Base-by-base conservation (phyloP, 2,329 filamentous ascomycete species). In the Cordyceps javanica region DNA sequence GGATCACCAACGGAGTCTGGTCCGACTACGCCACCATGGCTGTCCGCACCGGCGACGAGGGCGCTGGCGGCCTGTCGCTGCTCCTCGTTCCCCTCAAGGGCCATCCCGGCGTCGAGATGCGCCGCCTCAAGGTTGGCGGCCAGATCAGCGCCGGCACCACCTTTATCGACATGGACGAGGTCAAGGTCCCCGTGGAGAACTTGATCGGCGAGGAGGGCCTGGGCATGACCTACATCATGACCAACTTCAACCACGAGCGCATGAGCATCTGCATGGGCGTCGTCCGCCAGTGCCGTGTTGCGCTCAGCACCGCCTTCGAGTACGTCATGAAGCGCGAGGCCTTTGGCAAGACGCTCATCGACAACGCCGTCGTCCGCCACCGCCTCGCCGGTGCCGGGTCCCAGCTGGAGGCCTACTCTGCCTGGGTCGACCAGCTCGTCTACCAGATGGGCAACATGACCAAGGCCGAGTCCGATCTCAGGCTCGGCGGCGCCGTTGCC, bases 291-390 rank as follows among this genome's bases (percentile, higher is more conserved):
- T 48, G 57, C 23, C 66, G 70, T 19, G 69, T 70, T 5, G 70
- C 70, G 2, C 65, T 73, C 9, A 60, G 65, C 19, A 58, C 69
- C 14, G 69, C 70, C 1, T 71, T 72, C 36, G 69, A 65, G 57
- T 72, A 73, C 60, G 67, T 70, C 30, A 60, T 72, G 55, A 68
- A 67, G 63, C 68, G 71, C 32, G 69, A 72, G 62, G 70, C 70
- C 23, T 73, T 73, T 56, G 69, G 70, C 28, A 68, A 66, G 64
- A 77, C 82, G 0, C 74, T 90, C 11, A 82, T 90, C 71, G 85
- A 90, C 34, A 87, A 90, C 69, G 83, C 87, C 0, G 87, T 90
- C 0, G 87, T 91, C 36, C 74, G 88, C 30, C 84, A 90, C 68
- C 76, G 87, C 19, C 72, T 90, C 4, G 87, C 87, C 8, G 88